These are phyloP conservation scores for Diaporthe citriasiana DNA, from an alignment of 2,329 filamentous ascomycete species.

Conservation along the genomic window DNA sequence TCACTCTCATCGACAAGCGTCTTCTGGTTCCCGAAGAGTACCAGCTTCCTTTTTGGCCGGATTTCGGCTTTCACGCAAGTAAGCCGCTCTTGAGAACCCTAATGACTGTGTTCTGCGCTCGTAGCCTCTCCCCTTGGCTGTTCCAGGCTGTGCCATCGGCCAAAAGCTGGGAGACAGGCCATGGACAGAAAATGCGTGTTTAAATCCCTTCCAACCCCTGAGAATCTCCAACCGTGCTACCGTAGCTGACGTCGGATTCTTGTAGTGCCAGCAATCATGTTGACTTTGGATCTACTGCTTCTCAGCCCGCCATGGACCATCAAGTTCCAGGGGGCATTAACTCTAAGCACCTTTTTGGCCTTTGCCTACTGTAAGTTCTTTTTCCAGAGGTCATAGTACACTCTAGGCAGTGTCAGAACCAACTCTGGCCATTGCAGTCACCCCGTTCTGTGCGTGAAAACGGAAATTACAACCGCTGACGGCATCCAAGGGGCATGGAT, in stretches of 20 bases:
- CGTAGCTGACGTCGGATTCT: constrained; percentile 60
- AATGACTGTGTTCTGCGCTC: neutral
- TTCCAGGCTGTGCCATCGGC: constrained; percentile 17
- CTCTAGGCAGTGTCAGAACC: neutral
- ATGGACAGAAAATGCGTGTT: neutral
- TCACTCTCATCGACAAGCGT: constrained; percentile 68
- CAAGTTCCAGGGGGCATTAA: constrained; percentile 69
- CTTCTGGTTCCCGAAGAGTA: constrained; percentile 69
- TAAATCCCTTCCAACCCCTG: neutral
- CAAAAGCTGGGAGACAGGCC: neutral
- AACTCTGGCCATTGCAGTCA: neutral
- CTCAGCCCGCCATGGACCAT: constrained; percentile 82
- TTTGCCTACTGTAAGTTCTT: constrained; percentile 71
- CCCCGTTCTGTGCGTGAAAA: neutral
- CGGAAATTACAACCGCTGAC: neutral
- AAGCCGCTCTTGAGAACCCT: neutral
- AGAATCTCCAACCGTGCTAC: constrained; percentile 56
- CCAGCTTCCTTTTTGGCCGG: constrained; percentile 67
- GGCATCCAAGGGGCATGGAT: constrained; percentile 71
- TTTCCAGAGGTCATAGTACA: neutral
- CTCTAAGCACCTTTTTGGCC: constrained; percentile 70
- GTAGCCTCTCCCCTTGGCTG: neutral
- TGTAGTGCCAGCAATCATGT: constrained; percentile 70
- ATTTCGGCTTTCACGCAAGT: constrained; percentile 72
- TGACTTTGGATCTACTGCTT: constrained; percentile 75